These are phyloP conservation scores for Tricholoma bakamatsutake DNA, from an alignment of 768 basidiomycete species.

Conservation along the genomic window DNA sequence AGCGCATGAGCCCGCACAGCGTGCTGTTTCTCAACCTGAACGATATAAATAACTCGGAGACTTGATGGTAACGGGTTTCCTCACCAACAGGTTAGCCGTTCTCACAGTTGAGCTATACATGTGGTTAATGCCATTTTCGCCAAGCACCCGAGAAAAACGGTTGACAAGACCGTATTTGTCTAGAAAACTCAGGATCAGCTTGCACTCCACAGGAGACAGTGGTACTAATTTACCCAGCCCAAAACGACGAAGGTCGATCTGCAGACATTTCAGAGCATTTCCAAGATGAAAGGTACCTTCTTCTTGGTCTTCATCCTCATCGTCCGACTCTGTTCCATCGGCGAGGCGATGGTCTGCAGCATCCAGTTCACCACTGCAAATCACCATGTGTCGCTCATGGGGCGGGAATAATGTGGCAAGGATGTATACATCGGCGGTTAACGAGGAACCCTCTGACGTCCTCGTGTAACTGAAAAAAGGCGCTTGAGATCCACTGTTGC, in stretches of 20 bases:
- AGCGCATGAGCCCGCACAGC: conserved; percentile 52
- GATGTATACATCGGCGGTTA: conserved; percentile 64
- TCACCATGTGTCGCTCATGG: conserved; percentile 68
- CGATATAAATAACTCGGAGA: neutral
- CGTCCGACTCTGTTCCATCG: conserved; percentile 26
- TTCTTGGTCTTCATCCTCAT: conserved; percentile 28
- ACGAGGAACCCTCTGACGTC: conserved; percentile 68
- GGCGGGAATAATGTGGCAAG: conserved; percentile 67
- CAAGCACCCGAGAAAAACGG: conserved; percentile 68
- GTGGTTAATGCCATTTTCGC: conserved; percentile 70
- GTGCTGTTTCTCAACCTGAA: conserved; percentile 52
- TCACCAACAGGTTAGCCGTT: conserved; percentile 72
- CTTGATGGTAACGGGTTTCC: conserved; percentile 10
- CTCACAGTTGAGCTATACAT: conserved; percentile 85
- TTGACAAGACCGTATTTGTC: conserved; percentile 78
- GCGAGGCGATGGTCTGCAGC: conserved; percentile 38
- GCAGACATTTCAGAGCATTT: conserved; percentile 57
- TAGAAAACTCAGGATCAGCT: conserved; percentile 14
- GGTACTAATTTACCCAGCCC: conserved; percentile 50
- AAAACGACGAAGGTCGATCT: conserved; percentile 68
- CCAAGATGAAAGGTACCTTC: conserved; percentile 26
- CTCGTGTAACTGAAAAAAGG: conserved; percentile 80
- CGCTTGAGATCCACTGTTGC: conserved; percentile 23
- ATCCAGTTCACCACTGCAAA: conserved; percentile 66
- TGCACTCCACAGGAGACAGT: neutral